Evolutionary conservation across 78 protist genomes (phyloP), one percentile per base, ranked within the genome.

Genomic region (Emiliania huxleyi): DNA sequence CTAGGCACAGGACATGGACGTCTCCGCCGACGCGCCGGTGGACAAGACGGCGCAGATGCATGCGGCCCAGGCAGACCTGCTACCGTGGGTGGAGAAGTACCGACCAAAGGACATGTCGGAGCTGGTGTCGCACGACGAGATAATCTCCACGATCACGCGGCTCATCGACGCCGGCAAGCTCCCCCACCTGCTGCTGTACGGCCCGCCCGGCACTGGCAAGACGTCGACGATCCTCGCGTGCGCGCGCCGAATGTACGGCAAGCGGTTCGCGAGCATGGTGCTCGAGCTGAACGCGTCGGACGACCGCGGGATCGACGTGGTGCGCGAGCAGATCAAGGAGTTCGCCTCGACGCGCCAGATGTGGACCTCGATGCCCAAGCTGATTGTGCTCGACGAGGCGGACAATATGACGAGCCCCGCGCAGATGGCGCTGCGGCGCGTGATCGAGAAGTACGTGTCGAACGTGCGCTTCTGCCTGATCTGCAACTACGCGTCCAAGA

Each of bases 171-270:
- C 83, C 25, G 84, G 71, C 44, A 84, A 91, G 84, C 93, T 98
- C 73, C 99, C 99, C 33, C 99, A 98, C 89, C 91, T 98, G 71
- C 94, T 98, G 38, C 90, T 99, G n/a, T 97, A 98, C 87, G 99
- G 99, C 1, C 99, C 99, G 1, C 98, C 99, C 21, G 99, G 99
- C 21, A 98, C 99, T 0, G 99, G 99, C 23, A 99, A 99, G 96
- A 99, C 99, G 22, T 97, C 99, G 23, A 99, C 99, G 1, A 97
- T 98, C 11, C 95, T 98, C 37, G 99, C 99, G 3, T 37, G 81
- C 0, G 99, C 99, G 33, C 49, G 94, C 25, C 29, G 96, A 40
- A 44, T 99, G 45, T 99, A 97, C 49, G 99, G 98, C 21, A 79
- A 91, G 0, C 23, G 81, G 6, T 96, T 94, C 75, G 0, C 43